Evolutionary conservation across 177 flowering plant genomes (phyloP).

Genomic region (Vitis hybrid): DNA sequence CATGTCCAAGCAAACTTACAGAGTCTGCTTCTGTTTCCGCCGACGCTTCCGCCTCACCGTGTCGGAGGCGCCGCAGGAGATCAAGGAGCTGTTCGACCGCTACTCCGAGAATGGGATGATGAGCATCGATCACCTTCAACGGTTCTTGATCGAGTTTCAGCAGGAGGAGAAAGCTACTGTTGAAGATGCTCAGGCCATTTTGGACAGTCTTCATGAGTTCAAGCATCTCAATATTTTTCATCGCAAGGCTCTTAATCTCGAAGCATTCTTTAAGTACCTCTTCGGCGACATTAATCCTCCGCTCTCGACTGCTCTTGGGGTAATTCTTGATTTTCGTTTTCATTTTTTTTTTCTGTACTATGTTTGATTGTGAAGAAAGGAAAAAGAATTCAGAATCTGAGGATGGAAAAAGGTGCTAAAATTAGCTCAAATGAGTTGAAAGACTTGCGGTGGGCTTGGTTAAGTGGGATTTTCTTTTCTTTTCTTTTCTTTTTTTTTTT

Average conservation of each 20-base stretch:
- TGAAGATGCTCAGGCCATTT: slow-evolving; percentile 63
- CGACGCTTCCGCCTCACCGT: slow-evolving; percentile 49
- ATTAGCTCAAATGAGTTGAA: no score
- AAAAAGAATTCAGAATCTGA: no score
- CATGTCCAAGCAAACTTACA: slow-evolving; percentile 66
- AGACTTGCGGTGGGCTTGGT: no score
- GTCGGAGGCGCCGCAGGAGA: slow-evolving; percentile 66
- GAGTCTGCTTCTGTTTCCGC: slow-evolving; percentile 75
- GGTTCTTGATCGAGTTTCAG: slow-evolving; percentile 72
- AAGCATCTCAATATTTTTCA: slow-evolving; percentile 45
- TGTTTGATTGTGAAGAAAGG: background rate
- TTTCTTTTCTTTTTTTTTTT: background rate
- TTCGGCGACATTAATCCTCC: slow-evolving; percentile 50
- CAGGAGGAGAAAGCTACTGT: slow-evolving; percentile 43
- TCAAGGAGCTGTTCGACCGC: slow-evolving; percentile 52
- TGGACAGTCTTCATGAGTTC: slow-evolving; percentile 36
- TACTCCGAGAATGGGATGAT: slow-evolving; percentile 74
- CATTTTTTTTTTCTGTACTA: background rate
- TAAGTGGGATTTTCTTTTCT: background rate
- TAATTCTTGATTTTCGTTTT: slow-evolving; percentile 12
- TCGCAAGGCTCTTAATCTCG: slow-evolving; percentile 40
- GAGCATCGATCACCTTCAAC: slow-evolving; percentile 55
- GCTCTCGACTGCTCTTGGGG: slow-evolving; percentile 34
- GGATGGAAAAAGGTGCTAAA: no score
- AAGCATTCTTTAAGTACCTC: slow-evolving; percentile 53